Evolutionary conservation across 306 rosid genomes (phyloP).

Genomic region (Fragaria nilgerrensis): DNA sequence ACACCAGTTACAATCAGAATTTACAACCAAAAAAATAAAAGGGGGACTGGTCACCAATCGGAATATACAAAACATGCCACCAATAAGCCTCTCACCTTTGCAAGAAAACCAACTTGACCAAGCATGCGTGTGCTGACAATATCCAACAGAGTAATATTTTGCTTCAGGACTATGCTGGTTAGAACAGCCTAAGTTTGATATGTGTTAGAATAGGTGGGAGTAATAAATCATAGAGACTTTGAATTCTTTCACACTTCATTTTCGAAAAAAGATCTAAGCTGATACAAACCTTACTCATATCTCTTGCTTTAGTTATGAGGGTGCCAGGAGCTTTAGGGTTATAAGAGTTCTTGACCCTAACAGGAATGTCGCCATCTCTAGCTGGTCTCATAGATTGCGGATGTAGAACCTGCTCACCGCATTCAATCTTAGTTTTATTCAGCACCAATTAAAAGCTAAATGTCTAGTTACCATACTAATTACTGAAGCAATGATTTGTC

Average conservation of each 20-base stretch:
- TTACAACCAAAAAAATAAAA: neutral
- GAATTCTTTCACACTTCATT: neutral
- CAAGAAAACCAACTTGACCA: conserved; percentile 69
- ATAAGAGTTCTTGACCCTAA: conserved; percentile 72
- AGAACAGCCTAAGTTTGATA: conserved; percentile 46
- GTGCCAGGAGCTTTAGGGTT: conserved; percentile 72
- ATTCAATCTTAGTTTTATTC: neutral
- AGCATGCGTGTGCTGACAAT: conserved; percentile 78
- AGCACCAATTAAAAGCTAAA: neutral
- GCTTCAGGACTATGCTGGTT: conserved; percentile 68
- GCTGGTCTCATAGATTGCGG: conserved; percentile 82
- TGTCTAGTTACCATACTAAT: neutral
- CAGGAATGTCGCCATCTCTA: conserved; percentile 64
- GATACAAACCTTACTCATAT: conserved; percentile 63
- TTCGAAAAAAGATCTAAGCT: neutral
- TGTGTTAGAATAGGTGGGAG: neutral
- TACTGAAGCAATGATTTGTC: neutral
- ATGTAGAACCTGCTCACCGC: conserved; percentile 50
- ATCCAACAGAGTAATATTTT: conserved; percentile 65
- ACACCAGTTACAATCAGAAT: neutral
- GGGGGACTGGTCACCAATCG: neutral
- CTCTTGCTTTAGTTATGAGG: conserved; percentile 60
- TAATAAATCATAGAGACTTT: neutral
- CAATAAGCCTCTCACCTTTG: conserved; percentile 46
- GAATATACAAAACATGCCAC: neutral